Conservation (phyloP, 2,329 filamentous ascomycete genomes). For the Colletotrichum simmondsii region DNA sequence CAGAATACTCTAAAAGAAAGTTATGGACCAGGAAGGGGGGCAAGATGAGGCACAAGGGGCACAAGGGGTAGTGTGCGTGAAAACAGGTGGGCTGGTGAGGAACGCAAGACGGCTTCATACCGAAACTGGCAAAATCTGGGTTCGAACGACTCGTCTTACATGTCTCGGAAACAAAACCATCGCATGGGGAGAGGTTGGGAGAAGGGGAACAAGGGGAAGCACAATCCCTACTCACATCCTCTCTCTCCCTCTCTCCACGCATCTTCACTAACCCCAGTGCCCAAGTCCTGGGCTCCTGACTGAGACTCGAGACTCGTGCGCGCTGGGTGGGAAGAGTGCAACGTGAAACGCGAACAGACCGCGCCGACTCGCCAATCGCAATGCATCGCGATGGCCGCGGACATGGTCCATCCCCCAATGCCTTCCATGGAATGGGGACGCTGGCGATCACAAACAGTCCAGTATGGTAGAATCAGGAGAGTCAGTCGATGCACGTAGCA, state of each 20-base stretch:
- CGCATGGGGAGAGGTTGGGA: background rate
- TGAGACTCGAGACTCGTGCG: background rate
- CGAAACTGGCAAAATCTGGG: background rate
- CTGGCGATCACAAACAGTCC: background rate
- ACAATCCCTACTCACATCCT: background rate
- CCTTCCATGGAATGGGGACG: background rate
- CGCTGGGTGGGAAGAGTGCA: background rate
- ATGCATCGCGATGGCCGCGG: background rate
- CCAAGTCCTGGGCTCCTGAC: background rate
- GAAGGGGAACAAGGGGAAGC: background rate
- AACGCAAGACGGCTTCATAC: background rate
- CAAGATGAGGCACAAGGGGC: background rate
- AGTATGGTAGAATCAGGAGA: background rate
- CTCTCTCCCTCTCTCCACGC: too few species aligned
- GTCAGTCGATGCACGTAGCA: background rate
- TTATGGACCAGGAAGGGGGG: background rate
- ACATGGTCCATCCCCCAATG: background rate
- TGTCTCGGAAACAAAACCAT: constrained; percentile 19
- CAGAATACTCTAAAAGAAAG: background rate
- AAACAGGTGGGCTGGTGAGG: background rate
- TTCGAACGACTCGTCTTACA: constrained; percentile 19
- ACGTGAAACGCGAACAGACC: constrained; percentile 13
- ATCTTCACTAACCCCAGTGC: background rate
- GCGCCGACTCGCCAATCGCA: background rate
- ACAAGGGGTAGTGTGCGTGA: too few species aligned